Conservation (phyloP, 148 eudicot species). For the Nyssa sinensis region DNA sequence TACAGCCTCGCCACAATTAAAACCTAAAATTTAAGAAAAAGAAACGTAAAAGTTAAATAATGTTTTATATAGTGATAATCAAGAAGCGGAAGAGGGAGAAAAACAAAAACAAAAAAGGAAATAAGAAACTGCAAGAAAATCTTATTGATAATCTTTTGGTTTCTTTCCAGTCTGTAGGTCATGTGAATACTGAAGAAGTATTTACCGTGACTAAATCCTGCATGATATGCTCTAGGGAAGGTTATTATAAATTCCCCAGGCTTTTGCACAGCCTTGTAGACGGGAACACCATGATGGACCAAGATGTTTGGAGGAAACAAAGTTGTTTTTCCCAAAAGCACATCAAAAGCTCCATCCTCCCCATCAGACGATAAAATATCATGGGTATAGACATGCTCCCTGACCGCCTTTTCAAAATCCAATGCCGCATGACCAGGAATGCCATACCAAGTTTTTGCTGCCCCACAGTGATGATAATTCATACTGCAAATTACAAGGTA, state of each 20-base stretch:
- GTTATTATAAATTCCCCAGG: conserved; percentile 91
- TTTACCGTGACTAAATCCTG: conserved; percentile 98
- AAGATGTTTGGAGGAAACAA: conserved; percentile 90
- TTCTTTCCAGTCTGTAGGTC: not conserved
- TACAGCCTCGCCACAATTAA: conserved; percentile 98
- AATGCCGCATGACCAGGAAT: conserved; percentile 91
- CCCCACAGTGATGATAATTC: conserved; percentile 98
- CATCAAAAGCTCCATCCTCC: conserved; percentile 95
- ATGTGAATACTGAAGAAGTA: not conserved
- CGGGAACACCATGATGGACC: conserved; percentile 76
- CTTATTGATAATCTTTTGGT: not conserved
- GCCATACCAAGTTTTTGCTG: conserved; percentile 99
- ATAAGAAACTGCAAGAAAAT: not conserved
- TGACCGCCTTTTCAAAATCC: conserved; percentile 87
- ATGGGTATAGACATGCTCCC: conserved; percentile 69
- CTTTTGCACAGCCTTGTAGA: conserved; percentile 94
- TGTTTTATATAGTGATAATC: not conserved
- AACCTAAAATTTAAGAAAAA: conserved; percentile 50
- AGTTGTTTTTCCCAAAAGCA: conserved; percentile 90
- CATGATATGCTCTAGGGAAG: conserved; percentile 97
- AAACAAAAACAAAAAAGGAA: no score
- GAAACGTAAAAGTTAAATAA: not conserved
- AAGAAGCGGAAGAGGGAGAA: not conserved
- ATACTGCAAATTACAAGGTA: conserved; percentile 52
- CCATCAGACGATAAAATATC: conserved; percentile 76